Evolutionary conservation across 2,329 filamentous ascomycete species (phyloP), one percentile per base, ranked within the genome.

Genomic region (Drechslera avenae): DNA sequence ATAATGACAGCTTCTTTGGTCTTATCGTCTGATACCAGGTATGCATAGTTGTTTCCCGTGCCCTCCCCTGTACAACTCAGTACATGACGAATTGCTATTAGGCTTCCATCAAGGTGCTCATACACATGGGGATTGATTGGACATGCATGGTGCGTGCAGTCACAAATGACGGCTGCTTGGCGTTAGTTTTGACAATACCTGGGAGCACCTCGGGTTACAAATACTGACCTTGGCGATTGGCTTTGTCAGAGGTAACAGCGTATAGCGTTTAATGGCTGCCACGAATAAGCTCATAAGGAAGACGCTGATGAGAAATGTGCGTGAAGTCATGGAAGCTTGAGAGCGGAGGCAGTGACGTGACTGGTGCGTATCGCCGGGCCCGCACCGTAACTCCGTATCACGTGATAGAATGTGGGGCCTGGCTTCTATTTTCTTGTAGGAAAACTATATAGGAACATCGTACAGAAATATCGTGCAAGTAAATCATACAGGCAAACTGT

Each of bases 41-140:
- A 94, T 66, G 90, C 88, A 75, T 93, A 94, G 78, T 94, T 94
- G 76, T 94, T 87, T 68, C 85, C 82, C 67, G 75, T 86, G 45
- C 89, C 89, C 77, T 84, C 86, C 88, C 89, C 89, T 92, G 49
- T 28, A 32, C 0, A n/a, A 13, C 8, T 18, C 0, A 12, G 30
- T 60, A 17, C 61, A 51, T 23, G 31, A 17, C 21, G 8, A 34
- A 23, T 12, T 18, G 5, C n/a, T 14, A 10, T 9, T 2, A 18
- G 3, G 35, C 33, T 31, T 41, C 46, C 50, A 63, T 57, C 44
- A 46, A 37, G 57, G 59, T 66, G 52, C 60, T 66, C 54, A 79
- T 83, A 91, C 90, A 93, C 89, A 94, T 93, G 50, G 89, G 89
- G 76, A 94, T 93, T 62, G 88, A 89, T 76, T 90, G 84, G 77